phyloP scores from a whole-genome alignment of 2,329 filamentous ascomycete species.

The Fusarium tuaranense region DNA sequence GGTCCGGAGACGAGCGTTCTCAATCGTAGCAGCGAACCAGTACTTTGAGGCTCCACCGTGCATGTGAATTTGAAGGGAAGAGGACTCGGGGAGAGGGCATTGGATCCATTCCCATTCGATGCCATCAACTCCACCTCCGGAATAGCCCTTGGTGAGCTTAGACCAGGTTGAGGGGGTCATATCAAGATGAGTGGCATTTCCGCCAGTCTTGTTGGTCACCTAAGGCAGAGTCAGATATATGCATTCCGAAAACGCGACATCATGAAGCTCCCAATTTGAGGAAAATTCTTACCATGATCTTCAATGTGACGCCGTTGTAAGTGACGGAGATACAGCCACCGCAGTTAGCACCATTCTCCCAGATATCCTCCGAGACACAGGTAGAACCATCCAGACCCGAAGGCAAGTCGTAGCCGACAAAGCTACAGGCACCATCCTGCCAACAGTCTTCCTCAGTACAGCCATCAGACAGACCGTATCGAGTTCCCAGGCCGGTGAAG shows the following conservation, averaged over 20 bases:
- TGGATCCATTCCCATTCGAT: not conserved
- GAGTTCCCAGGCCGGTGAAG: not conserved
- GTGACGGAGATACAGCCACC: not conserved
- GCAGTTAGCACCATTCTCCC: not conserved
- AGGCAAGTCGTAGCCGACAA: not conserved
- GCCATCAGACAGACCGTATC: not conserved
- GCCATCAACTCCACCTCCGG: not conserved
- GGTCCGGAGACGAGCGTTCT: not conserved
- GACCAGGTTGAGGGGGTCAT: not conserved
- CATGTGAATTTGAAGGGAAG: not conserved
- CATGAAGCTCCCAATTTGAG: not conserved
- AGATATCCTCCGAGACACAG: not conserved
- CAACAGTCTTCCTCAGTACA: not conserved
- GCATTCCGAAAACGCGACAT: too few species aligned
- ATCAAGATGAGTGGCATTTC: not conserved
- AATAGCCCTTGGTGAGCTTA: not conserved
- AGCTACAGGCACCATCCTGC: not conserved
- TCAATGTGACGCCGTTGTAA: not conserved
- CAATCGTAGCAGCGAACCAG: not conserved
- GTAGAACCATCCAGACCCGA: not conserved
- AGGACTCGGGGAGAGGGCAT: not conserved
- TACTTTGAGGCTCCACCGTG: not conserved
- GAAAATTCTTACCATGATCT: not conserved
- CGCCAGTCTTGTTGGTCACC: not conserved
- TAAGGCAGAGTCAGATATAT: not conserved